Evolutionary conservation across 352 stramenopile species (phyloP).

Genomic region (Elongisporangium prolatum): DNA sequence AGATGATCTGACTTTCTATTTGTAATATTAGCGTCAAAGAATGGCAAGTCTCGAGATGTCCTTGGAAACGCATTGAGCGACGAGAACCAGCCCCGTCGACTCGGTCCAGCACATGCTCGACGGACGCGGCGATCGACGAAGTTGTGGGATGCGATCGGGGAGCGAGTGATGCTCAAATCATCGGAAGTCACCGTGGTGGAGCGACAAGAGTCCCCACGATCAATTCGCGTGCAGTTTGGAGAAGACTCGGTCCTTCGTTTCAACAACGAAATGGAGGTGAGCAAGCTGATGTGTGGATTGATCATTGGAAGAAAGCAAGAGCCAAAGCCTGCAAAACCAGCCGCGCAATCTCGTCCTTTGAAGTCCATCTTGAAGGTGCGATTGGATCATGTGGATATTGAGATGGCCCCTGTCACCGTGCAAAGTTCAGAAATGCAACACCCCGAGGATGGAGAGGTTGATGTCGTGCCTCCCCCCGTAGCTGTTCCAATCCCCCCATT

Average conservation of each 20-base stretch:
- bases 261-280: background rate
- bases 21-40: slow-evolving; percentile 22
- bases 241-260: background rate
- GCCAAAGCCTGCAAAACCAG: background rate
- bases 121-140: slow-evolving; percentile 43
- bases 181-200: background rate
- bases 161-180: slow-evolving; percentile 19
- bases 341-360: background rate
- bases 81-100: slow-evolving; percentile 16
- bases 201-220: background rate
- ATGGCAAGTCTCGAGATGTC: slow-evolving; percentile 25
- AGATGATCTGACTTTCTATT: too few relatives aligned
- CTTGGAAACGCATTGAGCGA: slow-evolving; percentile 24
- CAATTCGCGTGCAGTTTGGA: background rate
- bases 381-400: background rate
- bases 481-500: background rate
- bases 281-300: background rate
- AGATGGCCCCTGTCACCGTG: background rate
- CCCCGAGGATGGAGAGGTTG: background rate
- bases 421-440: too few relatives aligned
- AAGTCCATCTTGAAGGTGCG: background rate
- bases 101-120: slow-evolving; percentile 37
- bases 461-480: background rate
- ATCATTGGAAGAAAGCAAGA: background rate
- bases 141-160: slow-evolving; percentile 35